Percentiles rank a stretch among this genome's conserved stretches.
Evolutionary conservation across 2,329 filamentous ascomycete species (phyloP).

Genomic region (Fulvia fulva): DNA sequence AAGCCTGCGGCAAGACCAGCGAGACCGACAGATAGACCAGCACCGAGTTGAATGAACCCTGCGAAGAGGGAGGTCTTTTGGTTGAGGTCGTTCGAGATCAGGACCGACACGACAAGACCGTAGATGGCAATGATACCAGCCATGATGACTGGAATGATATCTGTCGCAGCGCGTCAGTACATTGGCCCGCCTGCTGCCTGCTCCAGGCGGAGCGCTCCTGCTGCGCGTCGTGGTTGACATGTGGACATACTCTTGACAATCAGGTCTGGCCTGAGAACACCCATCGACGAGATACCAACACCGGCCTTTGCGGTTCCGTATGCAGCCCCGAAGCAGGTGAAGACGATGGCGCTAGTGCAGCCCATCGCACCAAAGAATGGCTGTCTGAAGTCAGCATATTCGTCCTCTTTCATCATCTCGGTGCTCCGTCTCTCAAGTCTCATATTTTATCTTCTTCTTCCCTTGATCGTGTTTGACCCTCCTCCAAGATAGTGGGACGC

Average conservation of each 20-base stretch:
- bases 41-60: slow-evolving; percentile 52
- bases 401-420: background rate
- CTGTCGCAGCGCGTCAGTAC: slow-evolving; percentile 45
- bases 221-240: slow-evolving; percentile 3
- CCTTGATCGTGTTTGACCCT: background rate
- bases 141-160: slow-evolving; percentile 99
- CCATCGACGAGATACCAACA: slow-evolving; percentile 97
- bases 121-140: slow-evolving; percentile 99
- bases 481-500: background rate
- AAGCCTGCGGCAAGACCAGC: slow-evolving; percentile 41
- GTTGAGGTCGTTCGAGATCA: slow-evolving; percentile 51
- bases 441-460: background rate
- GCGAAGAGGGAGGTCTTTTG: slow-evolving; percentile 47
- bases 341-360: slow-evolving; percentile 90
- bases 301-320: slow-evolving; percentile 99
- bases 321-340: slow-evolving; percentile 92
- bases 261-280: slow-evolving; percentile 93
- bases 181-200: slow-evolving; percentile 1
- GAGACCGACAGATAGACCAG: slow-evolving; percentile 48
- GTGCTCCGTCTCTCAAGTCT: background rate
- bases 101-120: slow-evolving; percentile 52
- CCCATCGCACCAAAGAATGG: slow-evolving; percentile 98
- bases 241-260: slow-evolving; percentile 94
- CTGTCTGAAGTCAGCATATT: slow-evolving; percentile 38
- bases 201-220: background rate